These are phyloP conservation scores for Leccinum arenicola DNA, from an alignment of 768 basidiomycete species.

Conservation along the genomic window DNA sequence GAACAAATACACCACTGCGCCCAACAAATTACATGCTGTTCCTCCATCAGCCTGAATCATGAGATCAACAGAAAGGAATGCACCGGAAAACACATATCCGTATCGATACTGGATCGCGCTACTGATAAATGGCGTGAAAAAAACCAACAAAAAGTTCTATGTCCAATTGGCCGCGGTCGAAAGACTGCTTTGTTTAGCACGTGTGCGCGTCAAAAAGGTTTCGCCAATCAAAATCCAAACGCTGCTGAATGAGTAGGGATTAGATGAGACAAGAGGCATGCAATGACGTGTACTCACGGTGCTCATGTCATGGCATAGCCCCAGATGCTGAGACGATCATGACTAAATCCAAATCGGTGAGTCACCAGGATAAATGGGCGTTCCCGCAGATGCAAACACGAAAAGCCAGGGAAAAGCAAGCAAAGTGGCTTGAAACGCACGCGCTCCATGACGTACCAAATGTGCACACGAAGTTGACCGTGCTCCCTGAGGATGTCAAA, in stretches of 20 bases:
- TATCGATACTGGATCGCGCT: conserved; percentile 43
- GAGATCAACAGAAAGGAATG: conserved; percentile 1
- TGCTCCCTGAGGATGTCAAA: too few species aligned
- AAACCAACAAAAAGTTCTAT: conserved; percentile 70
- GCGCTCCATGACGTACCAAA: conserved; percentile 69
- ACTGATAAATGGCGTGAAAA: conserved; percentile 77
- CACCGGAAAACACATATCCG: conserved; percentile 47
- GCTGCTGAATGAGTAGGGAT: conserved; percentile 34
- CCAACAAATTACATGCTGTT: conserved; percentile 25
- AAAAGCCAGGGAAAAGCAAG: conserved; percentile 49
- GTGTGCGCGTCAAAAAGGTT: conserved; percentile 70
- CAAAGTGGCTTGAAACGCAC: conserved; percentile 29
- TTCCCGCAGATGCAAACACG: conserved; percentile 28
- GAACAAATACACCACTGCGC: too few species aligned
- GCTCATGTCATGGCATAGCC: conserved; percentile 43
- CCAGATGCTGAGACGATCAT: conserved; percentile 41
- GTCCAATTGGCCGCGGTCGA: conserved; percentile 66
- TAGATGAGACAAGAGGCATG: not conserved
- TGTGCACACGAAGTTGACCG: too few species aligned
- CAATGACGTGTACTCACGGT: conserved; percentile 35
- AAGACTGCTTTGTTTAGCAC: conserved; percentile 68
- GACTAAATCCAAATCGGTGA: conserved; percentile 28
- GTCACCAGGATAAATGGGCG: conserved; percentile 36
- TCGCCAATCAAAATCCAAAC: conserved; percentile 79
- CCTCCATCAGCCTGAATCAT: not conserved